Conservation (phyloP, 2,329 filamentous ascomycete genomes). For the Chaetomiaceae sp. region DNA sequence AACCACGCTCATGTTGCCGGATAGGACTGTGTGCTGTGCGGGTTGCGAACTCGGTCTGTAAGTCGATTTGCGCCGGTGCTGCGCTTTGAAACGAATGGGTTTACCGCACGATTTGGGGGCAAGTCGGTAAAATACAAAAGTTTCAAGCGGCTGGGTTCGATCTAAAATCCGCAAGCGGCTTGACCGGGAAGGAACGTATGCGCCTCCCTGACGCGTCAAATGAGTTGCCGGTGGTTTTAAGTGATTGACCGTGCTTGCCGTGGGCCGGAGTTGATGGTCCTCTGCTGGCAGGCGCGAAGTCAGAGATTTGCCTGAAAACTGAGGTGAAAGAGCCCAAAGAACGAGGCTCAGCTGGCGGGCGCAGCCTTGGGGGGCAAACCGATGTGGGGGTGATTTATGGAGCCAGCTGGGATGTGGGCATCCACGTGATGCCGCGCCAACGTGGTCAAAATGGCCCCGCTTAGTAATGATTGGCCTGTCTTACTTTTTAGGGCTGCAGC, state of each 20-base stretch:
- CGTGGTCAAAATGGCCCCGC: neutral
- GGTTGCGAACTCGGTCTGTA: constrained; percentile 6
- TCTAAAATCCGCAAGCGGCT: neutral
- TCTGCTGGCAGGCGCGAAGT: neutral
- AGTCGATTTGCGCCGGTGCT: constrained; percentile 1
- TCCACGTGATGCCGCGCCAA: neutral
- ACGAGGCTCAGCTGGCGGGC: constrained; percentile 1
- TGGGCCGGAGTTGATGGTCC: neutral
- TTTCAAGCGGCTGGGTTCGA: neutral
- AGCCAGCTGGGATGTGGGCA: neutral
- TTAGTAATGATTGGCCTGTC: neutral
- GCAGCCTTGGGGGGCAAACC: neutral
- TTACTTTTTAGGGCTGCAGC: neutral
- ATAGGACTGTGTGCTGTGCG: constrained; percentile 9
- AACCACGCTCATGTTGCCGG: constrained; percentile 37
- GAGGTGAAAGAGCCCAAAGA: constrained; percentile 10
- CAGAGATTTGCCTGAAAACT: constrained; percentile 19
- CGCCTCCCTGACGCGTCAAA: constrained; percentile 6
- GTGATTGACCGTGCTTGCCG: constrained; percentile 5
- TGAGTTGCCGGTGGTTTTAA: constrained; percentile 6
- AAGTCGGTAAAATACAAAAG: neutral
- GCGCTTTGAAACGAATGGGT: neutral
- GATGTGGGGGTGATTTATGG: constrained; percentile 4
- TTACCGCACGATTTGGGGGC: neutral
- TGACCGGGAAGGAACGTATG: constrained; percentile 6